Base-by-base conservation (phyloP, 2,329 filamentous ascomycete species). In the Calonectria pseudoturangicola region DNA sequence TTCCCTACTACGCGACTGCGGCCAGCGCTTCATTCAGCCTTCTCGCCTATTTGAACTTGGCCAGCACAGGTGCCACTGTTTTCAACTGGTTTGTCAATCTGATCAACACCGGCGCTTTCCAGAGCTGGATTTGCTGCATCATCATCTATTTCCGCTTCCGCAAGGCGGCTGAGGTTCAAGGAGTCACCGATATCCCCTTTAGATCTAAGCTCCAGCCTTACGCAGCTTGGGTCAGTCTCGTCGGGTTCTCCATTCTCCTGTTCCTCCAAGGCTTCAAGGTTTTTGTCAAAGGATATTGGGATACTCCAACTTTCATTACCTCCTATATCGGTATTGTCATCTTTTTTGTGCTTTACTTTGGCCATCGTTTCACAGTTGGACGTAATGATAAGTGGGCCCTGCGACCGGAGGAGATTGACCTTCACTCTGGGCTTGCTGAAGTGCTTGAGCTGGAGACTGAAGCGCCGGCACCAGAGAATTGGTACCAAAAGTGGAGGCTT, bases 1-100 rank as follows among this genome's bases (percentile, higher is more conserved):
- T 80, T 10, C 80, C 79, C 2, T 76, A 75, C 41, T 75, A 74
- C n/a, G 76, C 79, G 21, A 76, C 77, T 3, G 74, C 69, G 1
- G 70, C 69, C 4, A 74, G 58, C 21, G 50, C 71, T 3, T 71
- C 64, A 3, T 67, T 74, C 39, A 68, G 56, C 16, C 64, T 74
- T 5, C 65, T 74, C 9, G 67, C 73, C 10, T 74, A 73, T n/a
- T 27, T 74, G 15, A 74, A 73, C 62, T 28, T 74, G 33, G 58
- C 56, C 18, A 68, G 58, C 30, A 66, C 58, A 1, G 67, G 63
- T 15, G 50, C 64, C 1, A 71, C 64, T 9, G 73, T 74, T 4
- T 73, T 74, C 68, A 74, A 74, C 54, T 74, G 73, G 73, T 71
- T 74, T 27, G 71, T 73, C 58, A 74, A 71, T 27, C 25, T 74